Conservation (phyloP, 1,284 basidiomycete genomes). For the Cutaneotrichosporon spelunceum region DNA sequence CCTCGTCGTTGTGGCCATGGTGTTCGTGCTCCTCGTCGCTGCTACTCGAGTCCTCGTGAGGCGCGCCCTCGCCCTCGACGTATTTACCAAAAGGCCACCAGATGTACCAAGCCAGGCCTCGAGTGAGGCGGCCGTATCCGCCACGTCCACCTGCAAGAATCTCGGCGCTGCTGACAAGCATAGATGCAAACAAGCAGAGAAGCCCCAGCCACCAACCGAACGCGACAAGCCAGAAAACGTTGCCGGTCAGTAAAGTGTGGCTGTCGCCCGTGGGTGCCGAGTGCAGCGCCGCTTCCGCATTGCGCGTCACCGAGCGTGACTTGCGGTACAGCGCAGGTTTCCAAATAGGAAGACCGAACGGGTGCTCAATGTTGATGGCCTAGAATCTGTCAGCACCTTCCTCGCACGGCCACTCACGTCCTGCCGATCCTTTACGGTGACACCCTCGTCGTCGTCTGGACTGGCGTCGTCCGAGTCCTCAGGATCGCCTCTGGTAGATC, state of each 20-base stretch:
- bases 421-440: slow-evolving; percentile 93
- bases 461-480: slow-evolving; percentile 39
- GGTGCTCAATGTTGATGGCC: slow-evolving; percentile 95
- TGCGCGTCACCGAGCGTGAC: slow-evolving; percentile 89
- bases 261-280: slow-evolving; percentile 86
- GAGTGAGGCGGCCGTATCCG: slow-evolving; percentile 81
- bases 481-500: slow-evolving; percentile 36
- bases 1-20: slow-evolving; percentile 13
- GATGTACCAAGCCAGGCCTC: slow-evolving; percentile 92
- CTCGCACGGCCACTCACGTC: slow-evolving; percentile 59
- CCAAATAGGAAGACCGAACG: slow-evolving; percentile 99
- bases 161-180: slow-evolving; percentile 66
- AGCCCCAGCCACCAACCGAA: slow-evolving; percentile 92
- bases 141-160: slow-evolving; percentile 64
- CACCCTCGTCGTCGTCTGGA: slow-evolving; percentile 60
- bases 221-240: slow-evolving; percentile 80
- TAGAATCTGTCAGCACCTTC: slow-evolving; percentile 22
- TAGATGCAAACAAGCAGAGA: slow-evolving; percentile 65
- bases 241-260: slow-evolving; percentile 83
- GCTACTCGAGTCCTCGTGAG: slow-evolving; percentile 26
- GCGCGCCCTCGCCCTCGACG: slow-evolving; percentile 74
- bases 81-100: slow-evolving; percentile 99
- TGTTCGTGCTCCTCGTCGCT: slow-evolving; percentile 11
- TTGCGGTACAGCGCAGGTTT: slow-evolving; percentile 99
- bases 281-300: slow-evolving; percentile 92